These are phyloP conservation scores for Melaleuca alternifolia DNA, from an alignment of 345 rosid species.

Conservation along the genomic window DNA sequence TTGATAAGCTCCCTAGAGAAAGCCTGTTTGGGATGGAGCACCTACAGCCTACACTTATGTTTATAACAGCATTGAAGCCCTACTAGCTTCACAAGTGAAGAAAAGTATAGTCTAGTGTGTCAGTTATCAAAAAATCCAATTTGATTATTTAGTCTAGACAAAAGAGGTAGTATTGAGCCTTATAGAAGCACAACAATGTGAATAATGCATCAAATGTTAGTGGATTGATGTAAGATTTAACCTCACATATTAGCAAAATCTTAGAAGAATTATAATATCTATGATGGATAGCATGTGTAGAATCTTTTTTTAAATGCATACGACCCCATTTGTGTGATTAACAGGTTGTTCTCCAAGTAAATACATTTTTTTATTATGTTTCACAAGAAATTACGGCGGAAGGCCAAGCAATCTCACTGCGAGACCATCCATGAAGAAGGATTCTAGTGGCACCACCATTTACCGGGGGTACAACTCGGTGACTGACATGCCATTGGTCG, in stretches of 20 bases:
- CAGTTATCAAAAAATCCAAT: no score
- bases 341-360: background rate
- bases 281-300: background rate
- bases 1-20: no score
- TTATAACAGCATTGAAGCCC: no score
- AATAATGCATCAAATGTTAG: background rate
- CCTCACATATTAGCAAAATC: background rate
- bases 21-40: no score
- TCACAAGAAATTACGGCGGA: background rate
- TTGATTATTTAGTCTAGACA: background rate
- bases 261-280: background rate
- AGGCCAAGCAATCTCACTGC: background rate
- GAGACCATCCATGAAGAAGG: background rate
- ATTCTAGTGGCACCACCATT: background rate
- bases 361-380: background rate
- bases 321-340: background rate
- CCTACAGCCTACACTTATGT: no score
- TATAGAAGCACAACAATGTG: background rate
- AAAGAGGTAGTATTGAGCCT: background rate
- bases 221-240: background rate
- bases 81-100: no score
- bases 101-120: no score
- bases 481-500: conserved; percentile 22
- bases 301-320: background rate
- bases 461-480: conserved; percentile 27